Evolutionary conservation across 306 rosid genomes (phyloP), one percentile per base, ranked within the genome.

Genomic region (Prunus campanulata): DNA sequence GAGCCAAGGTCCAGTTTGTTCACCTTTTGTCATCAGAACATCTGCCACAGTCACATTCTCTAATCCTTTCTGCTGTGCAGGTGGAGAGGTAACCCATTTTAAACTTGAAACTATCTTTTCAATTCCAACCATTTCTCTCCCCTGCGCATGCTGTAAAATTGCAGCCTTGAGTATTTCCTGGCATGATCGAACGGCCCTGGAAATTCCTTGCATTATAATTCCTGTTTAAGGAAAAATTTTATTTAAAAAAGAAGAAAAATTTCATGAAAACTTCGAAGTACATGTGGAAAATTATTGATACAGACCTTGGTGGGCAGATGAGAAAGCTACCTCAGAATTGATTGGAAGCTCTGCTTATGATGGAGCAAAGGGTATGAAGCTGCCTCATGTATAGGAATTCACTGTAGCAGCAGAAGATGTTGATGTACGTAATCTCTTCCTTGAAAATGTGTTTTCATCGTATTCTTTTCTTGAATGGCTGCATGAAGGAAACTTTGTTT

Each of bases 1-100:
- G 3, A 88, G 86, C 97, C 93, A 90, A 50, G 97, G 82, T 51
- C 96, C 97, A 0, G 74, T 68, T 82, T 85, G 90, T 39, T 80
- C 92, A 80, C 80, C 91, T 74, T 87, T 91, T 15, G 83, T 79
- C 86, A 81, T 47, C 7, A 95, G 86, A 27, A 90, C 87, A 74
- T 95, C 97, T 0, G 92, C 86, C 1, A 95, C 99, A 0, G 91
- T 87, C 11, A 92, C 93, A 81, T 95, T 91, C 88, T 92, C 97
- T 73, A 92, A 79, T 29, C 97, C 97, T 77, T 88, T 92, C 68
- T 71, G 84, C 68, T 80, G 90, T 80, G 64, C 63, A 46, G 85
- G 55, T 7, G 91, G 74, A 54, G 86, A 82, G 42, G 81, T 80
- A 15, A 70, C 72, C 42, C 84, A 27, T 77, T 89, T 89, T 27